These are phyloP conservation scores for Chondrostereum purpureum DNA, from an alignment of 1,284 basidiomycete species.

Conservation along the genomic window DNA sequence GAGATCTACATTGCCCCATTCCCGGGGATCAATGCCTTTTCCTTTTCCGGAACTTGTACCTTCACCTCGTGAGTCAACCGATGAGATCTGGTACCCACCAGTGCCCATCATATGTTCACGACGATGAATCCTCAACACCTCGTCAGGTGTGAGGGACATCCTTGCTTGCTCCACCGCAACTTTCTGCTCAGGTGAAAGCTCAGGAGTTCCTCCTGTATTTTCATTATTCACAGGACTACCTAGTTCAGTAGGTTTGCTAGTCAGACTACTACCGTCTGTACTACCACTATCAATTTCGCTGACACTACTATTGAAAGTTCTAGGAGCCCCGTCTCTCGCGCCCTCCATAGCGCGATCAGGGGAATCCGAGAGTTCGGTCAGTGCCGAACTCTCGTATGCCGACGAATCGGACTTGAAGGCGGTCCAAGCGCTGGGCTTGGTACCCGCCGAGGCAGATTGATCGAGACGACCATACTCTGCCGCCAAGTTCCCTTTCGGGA, in stretches of 20 bases:
- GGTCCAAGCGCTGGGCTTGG: background rate
- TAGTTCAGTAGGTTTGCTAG: no score
- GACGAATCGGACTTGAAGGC: no score
- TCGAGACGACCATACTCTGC: background rate
- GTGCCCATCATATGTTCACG: background rate
- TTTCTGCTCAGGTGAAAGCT: constrained; percentile 2
- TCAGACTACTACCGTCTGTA: no score
- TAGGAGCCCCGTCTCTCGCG: background rate
- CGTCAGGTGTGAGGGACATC: background rate
- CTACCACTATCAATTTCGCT: background rate
- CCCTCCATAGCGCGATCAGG: background rate
- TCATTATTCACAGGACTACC: background rate
- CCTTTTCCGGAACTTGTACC: constrained; percentile 15
- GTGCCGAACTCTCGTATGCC: background rate
- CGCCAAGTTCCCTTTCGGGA: background rate
- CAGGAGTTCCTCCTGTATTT: background rate
- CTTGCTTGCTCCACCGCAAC: background rate
- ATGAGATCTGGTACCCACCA: background rate
- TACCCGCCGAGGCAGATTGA: background rate
- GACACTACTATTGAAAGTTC: background rate
- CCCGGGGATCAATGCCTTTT: constrained; percentile 19
- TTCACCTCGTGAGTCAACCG: constrained; percentile 6
- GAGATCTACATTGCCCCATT: constrained; percentile 19
- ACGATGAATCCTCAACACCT: background rate
- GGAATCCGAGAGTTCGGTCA: background rate